Base-by-base conservation (phyloP, 2,329 filamentous ascomycete genomes). In the Colletotrichum nymphaeae region DNA sequence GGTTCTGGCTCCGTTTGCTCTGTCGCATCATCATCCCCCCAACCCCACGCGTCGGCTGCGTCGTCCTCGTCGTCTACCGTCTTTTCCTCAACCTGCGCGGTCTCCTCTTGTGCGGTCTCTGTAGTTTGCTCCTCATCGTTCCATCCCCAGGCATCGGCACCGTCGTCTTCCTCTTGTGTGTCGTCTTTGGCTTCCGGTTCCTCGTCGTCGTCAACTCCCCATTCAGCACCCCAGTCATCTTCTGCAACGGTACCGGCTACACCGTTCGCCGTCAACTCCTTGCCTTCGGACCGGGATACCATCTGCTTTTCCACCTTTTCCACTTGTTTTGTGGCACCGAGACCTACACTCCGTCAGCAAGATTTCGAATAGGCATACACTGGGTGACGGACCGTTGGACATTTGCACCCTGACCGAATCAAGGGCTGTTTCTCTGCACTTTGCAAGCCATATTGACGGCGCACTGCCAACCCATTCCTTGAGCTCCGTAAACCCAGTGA, bases 221-320 rank as follows among this genome's bases (percentile, higher is more conserved):
- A 98, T 14, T 90, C 92, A 57, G 91, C 90, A 77, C 94, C 92
- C 94, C 95, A 97, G 59, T 95, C 94, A 68, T 87, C 84, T 57
- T 86, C 87, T 24, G 84, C 81, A 5, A 82, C 83, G 3, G 82
- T 84, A 2, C 86, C 85, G 16, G 71, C 67, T 19, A 83, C 81
- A 16, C 86, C 87, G 26, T 87, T 89, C 1, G 89, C 87, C 35
- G 88, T 84, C 49, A 95, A 86, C 73, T 93, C 87, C 68, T 90
- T 90, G 65, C 94, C 93, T 75, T 93, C 91, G 0, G 86, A 86
- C 62, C 89, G 88, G 2, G 92, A 92, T 0, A 98, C 88, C 80
- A 93, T 91, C 78, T 97, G 93, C 62, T 92, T 97, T 82, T 98
- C 96, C 1, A 97, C 87, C 77, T 93, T 91, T 81, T 98, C 95